phyloP scores from a whole-genome alignment of 1,284 basidiomycete species.

The Ganoderma boninense region DNA sequence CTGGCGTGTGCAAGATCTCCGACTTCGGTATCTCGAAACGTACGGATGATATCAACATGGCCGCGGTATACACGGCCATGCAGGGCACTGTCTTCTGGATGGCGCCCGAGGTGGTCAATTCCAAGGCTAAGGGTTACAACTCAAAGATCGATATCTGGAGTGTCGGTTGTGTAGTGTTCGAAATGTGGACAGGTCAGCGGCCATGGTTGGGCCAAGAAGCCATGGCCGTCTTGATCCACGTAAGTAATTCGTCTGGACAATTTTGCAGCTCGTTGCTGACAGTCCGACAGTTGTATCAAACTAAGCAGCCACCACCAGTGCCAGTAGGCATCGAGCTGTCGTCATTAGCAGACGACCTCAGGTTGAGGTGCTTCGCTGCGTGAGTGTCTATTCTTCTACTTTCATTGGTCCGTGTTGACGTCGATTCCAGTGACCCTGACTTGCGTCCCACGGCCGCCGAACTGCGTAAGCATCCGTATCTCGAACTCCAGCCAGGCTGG shows the following conservation, averaged over 20 bases:
- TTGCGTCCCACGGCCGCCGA: conserved; percentile 87
- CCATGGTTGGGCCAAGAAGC: conserved; percentile 94
- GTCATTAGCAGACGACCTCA: conserved; percentile 85
- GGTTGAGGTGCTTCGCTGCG: conserved; percentile 92
- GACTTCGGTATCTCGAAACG: conserved; percentile 98
- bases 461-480: conserved; percentile 87
- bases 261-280: neutral
- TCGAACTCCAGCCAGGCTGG: conserved; percentile 81
- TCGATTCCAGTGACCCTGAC: conserved; percentile 75
- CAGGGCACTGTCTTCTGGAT: conserved; percentile 99
- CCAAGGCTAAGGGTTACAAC: conserved; percentile 88
- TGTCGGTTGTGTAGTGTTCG: conserved; percentile 95
- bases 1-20: conserved; percentile 96
- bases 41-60: conserved; percentile 86
- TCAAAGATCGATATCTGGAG: conserved; percentile 99
- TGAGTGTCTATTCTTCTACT: conserved; percentile 47
- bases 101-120: conserved; percentile 96
- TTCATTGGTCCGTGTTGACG: conserved; percentile 3
- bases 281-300: conserved; percentile 73
- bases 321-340: conserved; percentile 85
- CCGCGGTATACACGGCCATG: conserved; percentile 87
- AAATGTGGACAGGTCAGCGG: conserved; percentile 96
- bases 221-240: conserved; percentile 94
- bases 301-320: conserved; percentile 87
- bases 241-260: conserved; percentile 44